A percentile compares a stretch with the other conserved stretches of the same genome.
These are phyloP conservation scores for Leccinum olivaceopallidum DNA, from an alignment of 768 basidiomycete species.

Conservation along the genomic window DNA sequence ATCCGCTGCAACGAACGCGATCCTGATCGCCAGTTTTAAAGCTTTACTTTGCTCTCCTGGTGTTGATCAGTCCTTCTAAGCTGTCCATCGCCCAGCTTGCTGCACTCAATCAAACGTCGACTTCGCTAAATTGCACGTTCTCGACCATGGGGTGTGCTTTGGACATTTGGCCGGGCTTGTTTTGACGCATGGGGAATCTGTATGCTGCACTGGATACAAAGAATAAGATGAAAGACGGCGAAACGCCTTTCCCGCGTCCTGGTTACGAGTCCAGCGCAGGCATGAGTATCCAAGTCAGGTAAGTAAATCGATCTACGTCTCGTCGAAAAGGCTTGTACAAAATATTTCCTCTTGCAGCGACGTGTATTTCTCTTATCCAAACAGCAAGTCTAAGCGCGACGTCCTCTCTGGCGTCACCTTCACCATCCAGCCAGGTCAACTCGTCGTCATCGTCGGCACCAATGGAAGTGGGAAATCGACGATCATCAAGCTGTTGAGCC, in stretches of 20 bases:
- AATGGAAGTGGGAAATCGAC: conserved; percentile 39
- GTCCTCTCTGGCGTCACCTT: conserved; percentile 33
- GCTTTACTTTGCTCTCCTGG: conserved; percentile 33
- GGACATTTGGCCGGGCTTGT: conserved; percentile 11
- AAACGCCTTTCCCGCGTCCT: conserved; percentile 24
- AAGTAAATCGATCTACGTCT: neutral
- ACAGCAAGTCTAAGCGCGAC: conserved; percentile 24
- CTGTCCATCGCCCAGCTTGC: conserved; percentile 34
- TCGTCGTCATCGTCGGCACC: conserved; percentile 37
- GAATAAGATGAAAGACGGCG: conserved; percentile 31
- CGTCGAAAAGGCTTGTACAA: neutral
- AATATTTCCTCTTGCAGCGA: conserved; percentile 35
- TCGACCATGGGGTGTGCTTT: conserved; percentile 8
- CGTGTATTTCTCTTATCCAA: conserved; percentile 55
- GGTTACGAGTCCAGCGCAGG: conserved; percentile 14
- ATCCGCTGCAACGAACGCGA: neutral
- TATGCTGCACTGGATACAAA: conserved; percentile 22
- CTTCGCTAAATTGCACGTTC: conserved; percentile 26
- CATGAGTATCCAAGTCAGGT: conserved; percentile 24
- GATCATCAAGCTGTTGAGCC: conserved; percentile 41
- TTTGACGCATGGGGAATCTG: conserved; percentile 24
- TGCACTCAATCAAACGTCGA: conserved; percentile 28
- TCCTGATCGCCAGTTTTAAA: neutral
- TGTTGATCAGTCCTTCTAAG: conserved; percentile 26
- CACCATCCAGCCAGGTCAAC: conserved; percentile 31